phyloP scores from a whole-genome alignment of 2,329 filamentous ascomycete species.

The Apiospora saccharicola region DNA sequence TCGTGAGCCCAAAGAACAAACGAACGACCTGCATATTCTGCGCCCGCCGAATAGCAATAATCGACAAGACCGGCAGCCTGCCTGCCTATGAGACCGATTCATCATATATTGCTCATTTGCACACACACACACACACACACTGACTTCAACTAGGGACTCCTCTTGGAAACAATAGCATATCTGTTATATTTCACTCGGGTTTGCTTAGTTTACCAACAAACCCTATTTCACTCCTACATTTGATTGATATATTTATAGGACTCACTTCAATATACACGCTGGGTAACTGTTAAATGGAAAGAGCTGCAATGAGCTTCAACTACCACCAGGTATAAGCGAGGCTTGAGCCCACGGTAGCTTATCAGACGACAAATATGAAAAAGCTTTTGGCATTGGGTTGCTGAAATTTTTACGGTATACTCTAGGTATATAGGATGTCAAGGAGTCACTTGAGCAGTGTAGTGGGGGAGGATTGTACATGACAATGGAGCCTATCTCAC shows the following conservation, averaged over 20 bases:
- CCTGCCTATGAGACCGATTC: background rate
- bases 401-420: background rate
- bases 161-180: background rate
- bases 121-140: background rate
- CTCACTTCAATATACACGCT: background rate
- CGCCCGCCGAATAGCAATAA: background rate
- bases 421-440: background rate
- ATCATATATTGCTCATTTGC: background rate
- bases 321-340: background rate
- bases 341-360: background rate
- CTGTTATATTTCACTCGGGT: background rate
- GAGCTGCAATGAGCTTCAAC: background rate
- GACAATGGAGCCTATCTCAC: background rate
- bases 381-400: background rate
- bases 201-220: background rate
- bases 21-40: background rate
- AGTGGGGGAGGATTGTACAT: background rate
- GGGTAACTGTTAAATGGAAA: background rate
- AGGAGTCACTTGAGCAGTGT: background rate
- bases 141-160: background rate
- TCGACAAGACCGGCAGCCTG: no score
- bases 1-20: constrained; percentile 9
- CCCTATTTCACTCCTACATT: background rate
- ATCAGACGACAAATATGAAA: background rate
- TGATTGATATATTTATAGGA: background rate